A percentile compares a stretch with the other conserved stretches of the same genome.
Evolutionary conservation across 2,329 filamentous ascomycete species (phyloP).

Genomic region (Elsinoe arachidis): DNA sequence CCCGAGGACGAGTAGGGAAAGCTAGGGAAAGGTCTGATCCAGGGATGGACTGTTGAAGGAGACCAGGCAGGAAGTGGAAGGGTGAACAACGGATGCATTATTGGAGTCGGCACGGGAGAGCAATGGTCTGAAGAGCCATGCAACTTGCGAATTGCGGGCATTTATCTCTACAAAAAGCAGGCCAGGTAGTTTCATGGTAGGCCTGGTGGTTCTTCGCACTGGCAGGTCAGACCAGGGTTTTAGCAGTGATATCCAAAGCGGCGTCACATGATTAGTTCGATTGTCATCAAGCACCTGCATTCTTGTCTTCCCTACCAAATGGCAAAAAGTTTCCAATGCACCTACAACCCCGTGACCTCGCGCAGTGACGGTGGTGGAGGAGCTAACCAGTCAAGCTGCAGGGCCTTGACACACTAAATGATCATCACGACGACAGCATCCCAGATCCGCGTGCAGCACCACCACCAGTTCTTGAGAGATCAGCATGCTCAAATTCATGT

Average conservation of each 20-base stretch:
- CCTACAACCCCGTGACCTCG: constrained; percentile 1
- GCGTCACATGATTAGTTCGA: neutral
- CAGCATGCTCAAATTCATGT: neutral
- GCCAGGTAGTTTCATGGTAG: neutral
- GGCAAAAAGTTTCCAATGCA: neutral
- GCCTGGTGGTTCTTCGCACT: neutral
- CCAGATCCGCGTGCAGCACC: neutral
- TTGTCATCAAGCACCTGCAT: neutral
- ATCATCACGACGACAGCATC: constrained; percentile 6
- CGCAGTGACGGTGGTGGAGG: neutral
- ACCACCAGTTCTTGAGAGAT: neutral
- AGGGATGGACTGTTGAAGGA: neutral
- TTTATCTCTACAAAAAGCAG: constrained; percentile 1
- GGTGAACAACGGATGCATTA: neutral
- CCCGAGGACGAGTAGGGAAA: neutral
- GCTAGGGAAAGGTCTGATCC: neutral
- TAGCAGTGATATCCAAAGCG: constrained; percentile 3
- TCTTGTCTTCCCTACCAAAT: neutral
- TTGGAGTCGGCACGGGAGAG: neutral
- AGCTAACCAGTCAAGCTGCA: neutral
- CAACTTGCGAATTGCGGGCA: neutral
- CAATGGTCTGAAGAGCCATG: neutral
- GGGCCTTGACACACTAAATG: neutral
- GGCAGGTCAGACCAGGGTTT: neutral
- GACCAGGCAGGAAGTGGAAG: neutral